These are phyloP conservation scores for Taphrina confusa DNA, from an alignment of 1,139 yeast genomes.

Conservation along the genomic window DNA sequence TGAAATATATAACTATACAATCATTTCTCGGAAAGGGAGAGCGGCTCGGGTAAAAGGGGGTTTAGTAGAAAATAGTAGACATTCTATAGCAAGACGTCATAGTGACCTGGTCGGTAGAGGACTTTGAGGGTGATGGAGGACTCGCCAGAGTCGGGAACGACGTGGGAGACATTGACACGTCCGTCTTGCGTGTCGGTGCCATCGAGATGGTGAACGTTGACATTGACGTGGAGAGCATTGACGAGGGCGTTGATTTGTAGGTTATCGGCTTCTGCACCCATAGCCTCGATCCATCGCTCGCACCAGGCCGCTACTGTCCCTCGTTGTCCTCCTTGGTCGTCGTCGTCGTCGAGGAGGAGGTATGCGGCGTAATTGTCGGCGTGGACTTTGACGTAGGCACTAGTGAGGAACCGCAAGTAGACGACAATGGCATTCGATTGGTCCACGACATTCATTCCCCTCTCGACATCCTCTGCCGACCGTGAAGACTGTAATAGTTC, in stretches of 20 bases:
- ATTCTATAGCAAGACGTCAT: conserved; percentile 36
- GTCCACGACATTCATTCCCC: conserved; percentile 38
- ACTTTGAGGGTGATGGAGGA: conserved; percentile 34
- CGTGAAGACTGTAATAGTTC: conserved; percentile 8
- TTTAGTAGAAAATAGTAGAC: not conserved
- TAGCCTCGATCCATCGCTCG: conserved; percentile 41
- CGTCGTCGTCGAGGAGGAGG: conserved; percentile 31
- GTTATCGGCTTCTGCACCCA: conserved; percentile 42
- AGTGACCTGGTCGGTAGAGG: conserved; percentile 43
- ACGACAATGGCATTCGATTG: conserved; percentile 41
- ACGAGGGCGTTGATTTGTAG: conserved; percentile 42
- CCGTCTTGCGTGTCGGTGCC: conserved; percentile 34
- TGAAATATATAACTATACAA: too few species aligned
- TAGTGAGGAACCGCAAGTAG: conserved; percentile 41
- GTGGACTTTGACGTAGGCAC: conserved; percentile 41
- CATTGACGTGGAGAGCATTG: conserved; percentile 39
- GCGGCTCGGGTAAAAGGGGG: not conserved
- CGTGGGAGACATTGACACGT: conserved; percentile 37
- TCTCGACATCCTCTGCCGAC: conserved; percentile 15
- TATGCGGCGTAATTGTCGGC: conserved; percentile 40
- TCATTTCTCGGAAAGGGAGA: too few species aligned
- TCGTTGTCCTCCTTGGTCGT: conserved; percentile 36
- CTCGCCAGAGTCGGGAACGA: conserved; percentile 34
- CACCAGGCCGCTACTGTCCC: conserved; percentile 39
- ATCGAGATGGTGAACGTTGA: conserved; percentile 32